A percentile compares a stretch with the other conserved stretches of the same genome.
Evolutionary conservation across 1,139 yeast genomes (phyloP).

Genomic region (Scheffersomyces lignicola): DNA sequence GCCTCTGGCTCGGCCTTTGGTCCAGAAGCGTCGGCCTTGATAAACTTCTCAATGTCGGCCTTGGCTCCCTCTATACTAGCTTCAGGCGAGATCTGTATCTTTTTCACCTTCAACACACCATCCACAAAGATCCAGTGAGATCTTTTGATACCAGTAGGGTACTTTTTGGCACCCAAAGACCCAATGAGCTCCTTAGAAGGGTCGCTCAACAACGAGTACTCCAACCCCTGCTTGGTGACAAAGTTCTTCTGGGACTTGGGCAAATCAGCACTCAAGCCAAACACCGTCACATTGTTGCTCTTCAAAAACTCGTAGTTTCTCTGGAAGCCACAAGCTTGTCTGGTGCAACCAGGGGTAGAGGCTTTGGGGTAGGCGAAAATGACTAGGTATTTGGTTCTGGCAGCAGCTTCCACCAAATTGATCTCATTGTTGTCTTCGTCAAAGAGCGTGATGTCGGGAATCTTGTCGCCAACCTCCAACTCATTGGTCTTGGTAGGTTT

Average conservation of each 20-base stretch:
- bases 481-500: constrained; percentile 16
- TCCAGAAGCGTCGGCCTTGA: constrained; percentile 13
- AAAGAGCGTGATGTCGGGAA: constrained; percentile 63
- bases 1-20: constrained; percentile 11
- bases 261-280: constrained; percentile 73
- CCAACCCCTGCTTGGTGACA: constrained; percentile 67
- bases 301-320: constrained; percentile 58
- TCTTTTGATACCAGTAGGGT: constrained; percentile 74
- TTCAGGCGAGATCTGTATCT: constrained; percentile 77
- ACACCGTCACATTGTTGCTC: constrained; percentile 50
- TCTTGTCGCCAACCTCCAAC: constrained; percentile 61
- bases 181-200: constrained; percentile 70
- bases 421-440: constrained; percentile 71
- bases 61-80: constrained; percentile 66
- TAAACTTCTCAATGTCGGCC: constrained; percentile 46
- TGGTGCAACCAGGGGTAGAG: constrained; percentile 91
- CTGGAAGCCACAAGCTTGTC: constrained; percentile 90
- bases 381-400: constrained; percentile 51
- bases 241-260: constrained; percentile 77
- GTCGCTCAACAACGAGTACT: constrained; percentile 76
- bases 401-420: constrained; percentile 48
- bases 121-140: constrained; percentile 88
- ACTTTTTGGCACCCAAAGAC: constrained; percentile 78
- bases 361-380: constrained; percentile 89
- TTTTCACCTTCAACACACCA: constrained; percentile 66